These are phyloP conservation scores for Bipolaris gigantea DNA, from an alignment of 2,329 filamentous ascomycete species.

Conservation along the genomic window DNA sequence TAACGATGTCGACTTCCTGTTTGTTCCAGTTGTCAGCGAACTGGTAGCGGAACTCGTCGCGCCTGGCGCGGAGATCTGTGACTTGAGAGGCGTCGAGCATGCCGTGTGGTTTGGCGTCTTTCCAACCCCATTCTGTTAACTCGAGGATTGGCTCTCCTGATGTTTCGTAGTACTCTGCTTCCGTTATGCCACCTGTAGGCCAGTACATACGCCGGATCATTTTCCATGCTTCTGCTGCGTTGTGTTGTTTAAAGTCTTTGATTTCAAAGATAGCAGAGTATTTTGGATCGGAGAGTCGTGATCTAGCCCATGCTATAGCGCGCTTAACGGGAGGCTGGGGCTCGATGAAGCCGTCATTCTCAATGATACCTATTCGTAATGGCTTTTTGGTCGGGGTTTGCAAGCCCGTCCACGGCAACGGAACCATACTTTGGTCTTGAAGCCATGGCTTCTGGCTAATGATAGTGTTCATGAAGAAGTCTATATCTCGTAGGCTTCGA, in stretches of 20 bases:
- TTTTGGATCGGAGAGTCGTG: constrained; percentile 12
- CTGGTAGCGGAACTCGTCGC: constrained; percentile 17
- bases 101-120: constrained; percentile 10
- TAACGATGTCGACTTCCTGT: constrained; percentile 27
- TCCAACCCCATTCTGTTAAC: constrained; percentile 42
- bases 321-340: constrained; percentile 46
- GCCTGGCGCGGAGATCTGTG: constrained; percentile 10
- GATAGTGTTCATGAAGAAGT: constrained; percentile 19
- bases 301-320: constrained; percentile 43
- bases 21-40: constrained; percentile 23
- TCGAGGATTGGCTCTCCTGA: constrained; percentile 52
- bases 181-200: constrained; percentile 47
- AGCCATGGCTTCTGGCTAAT: constrained; percentile 18
- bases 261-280: constrained; percentile 29
- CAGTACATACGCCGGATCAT: constrained; percentile 51
- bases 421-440: constrained; percentile 20
- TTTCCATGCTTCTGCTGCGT: constrained; percentile 31
- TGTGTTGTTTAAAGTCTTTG: constrained; percentile 43
- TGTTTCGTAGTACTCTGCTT: constrained; percentile 39
- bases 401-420: constrained; percentile 25
- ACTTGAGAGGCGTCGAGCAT: constrained; percentile 17
- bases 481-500: constrained; percentile 20
- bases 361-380: constrained; percentile 51
- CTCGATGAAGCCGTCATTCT: constrained; percentile 43
- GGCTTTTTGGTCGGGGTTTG: constrained; percentile 15